Conservation (phyloP, 306 rosid species). For the Quercus bicolor region DNA sequence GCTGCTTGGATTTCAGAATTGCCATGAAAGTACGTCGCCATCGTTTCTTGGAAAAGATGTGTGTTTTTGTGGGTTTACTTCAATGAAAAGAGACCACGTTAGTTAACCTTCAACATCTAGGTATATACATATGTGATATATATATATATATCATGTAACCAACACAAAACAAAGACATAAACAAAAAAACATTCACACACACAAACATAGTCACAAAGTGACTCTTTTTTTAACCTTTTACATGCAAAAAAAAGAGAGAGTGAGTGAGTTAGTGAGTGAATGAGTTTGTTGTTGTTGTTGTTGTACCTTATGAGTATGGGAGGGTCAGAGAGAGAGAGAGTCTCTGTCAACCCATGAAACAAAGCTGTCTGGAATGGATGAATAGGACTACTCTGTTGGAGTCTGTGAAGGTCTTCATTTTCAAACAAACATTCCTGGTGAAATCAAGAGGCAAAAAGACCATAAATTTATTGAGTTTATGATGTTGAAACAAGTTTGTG, state of each 20-base stretch:
- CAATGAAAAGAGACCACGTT: slow-evolving; percentile 39
- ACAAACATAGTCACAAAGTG: background rate
- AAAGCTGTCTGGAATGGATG: slow-evolving; percentile 17
- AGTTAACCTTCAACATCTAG: slow-evolving; percentile 32
- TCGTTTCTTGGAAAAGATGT: slow-evolving; percentile 31
- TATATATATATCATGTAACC: background rate
- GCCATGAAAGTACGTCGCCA: slow-evolving; percentile 91
- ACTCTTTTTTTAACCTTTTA: background rate
- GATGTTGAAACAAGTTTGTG: background rate
- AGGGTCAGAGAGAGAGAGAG: background rate
- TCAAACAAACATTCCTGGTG: slow-evolving; percentile 15
- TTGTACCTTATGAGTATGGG: slow-evolving; percentile 27
- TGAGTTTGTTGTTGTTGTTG: slow-evolving; percentile 1
- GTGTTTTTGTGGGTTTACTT: slow-evolving; percentile 8
- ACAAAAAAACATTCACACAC: slow-evolving; percentile 1
- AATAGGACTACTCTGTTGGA: background rate
- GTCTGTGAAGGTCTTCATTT: background rate
- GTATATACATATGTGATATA: background rate
- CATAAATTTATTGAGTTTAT: slow-evolving; percentile 4
- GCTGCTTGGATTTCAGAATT: slow-evolving; percentile 75
- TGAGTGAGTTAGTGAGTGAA: background rate
- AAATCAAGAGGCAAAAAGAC: slow-evolving; percentile 17
- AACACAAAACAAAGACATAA: background rate
- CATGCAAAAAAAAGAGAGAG: background rate
- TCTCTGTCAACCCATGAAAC: slow-evolving; percentile 48